Evolutionary conservation across 257 asterid genomes (phyloP).

Genomic region (Nicotiana obtusifolia): DNA sequence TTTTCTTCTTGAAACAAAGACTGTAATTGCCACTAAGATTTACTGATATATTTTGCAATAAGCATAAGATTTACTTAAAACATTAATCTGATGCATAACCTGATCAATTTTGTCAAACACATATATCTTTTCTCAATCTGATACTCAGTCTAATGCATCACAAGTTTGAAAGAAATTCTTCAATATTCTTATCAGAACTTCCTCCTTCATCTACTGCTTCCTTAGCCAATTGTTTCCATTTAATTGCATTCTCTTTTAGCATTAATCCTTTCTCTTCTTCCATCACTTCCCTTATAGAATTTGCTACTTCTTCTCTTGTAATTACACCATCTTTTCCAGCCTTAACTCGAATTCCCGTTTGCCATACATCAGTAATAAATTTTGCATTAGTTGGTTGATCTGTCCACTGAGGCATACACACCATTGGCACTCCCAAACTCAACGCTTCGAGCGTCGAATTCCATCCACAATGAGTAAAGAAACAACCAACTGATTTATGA

Average conservation of each 20-base stretch:
- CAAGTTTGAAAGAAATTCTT: conserved; percentile 14
- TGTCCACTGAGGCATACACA: conserved; percentile 23
- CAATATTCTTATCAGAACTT: conserved; percentile 23
- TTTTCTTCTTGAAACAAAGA: no score
- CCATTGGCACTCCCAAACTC: conserved; percentile 31
- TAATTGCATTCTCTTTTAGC: conserved; percentile 20
- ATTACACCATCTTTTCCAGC: not conserved
- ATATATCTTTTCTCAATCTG: not conserved
- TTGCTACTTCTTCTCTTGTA: conserved; percentile 16
- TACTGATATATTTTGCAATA: no score
- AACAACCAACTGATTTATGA: conserved; percentile 26
- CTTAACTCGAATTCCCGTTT: conserved; percentile 15
- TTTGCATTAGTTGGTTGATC: conserved; percentile 31
- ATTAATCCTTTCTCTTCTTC: conserved; percentile 12
- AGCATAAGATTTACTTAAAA: no score
- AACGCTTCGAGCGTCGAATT: conserved; percentile 26
- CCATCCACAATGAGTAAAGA: conserved; percentile 30
- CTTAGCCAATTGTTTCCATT: conserved; percentile 24
- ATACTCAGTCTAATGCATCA: not conserved
- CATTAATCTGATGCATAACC: no score
- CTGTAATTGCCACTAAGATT: no score
- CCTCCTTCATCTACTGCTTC: conserved; percentile 30
- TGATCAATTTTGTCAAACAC: not conserved
- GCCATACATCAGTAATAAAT: conserved; percentile 23
- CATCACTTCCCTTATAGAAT: conserved; percentile 16